Percentiles rank a stretch among this genome's conserved stretches.
These are phyloP conservation scores for Camelina hispida DNA, from an alignment of 345 rosid species.

Conservation along the genomic window DNA sequence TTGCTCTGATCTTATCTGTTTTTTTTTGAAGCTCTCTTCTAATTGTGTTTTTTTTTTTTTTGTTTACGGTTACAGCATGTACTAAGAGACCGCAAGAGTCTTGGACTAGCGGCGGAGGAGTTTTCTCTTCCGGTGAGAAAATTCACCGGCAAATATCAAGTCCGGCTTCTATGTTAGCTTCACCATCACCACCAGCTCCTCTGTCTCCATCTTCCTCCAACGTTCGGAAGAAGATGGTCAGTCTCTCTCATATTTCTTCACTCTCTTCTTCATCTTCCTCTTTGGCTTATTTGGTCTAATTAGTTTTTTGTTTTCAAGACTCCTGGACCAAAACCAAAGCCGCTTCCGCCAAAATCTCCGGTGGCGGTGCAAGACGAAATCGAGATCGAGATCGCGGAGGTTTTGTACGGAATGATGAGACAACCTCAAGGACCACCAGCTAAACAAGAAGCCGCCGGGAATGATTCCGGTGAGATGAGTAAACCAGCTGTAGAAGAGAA, in stretches of 20 bases:
- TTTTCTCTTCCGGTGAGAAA: slow-evolving; percentile 52
- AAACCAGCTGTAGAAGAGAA: slow-evolving; percentile 24
- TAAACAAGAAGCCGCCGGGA: slow-evolving; percentile 48
- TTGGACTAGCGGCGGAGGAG: slow-evolving; percentile 53
- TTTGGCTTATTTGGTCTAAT: slow-evolving; percentile 27
- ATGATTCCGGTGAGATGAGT: slow-evolving; percentile 35
- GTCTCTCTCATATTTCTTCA: slow-evolving; percentile 23
- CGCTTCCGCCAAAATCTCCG: slow-evolving; percentile 53
- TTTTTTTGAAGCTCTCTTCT: neutral
- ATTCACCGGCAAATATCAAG: slow-evolving; percentile 65
- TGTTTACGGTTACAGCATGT: slow-evolving; percentile 51
- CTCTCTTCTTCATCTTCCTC: neutral
- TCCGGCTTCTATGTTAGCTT: slow-evolving; percentile 46
- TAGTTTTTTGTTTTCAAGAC: slow-evolving; percentile 48
- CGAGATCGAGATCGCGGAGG: slow-evolving; percentile 93
- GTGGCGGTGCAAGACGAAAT: slow-evolving; percentile 70
- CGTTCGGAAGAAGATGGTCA: slow-evolving; percentile 73
- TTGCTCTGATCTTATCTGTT: no score
- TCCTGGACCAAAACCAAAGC: slow-evolving; percentile 66
- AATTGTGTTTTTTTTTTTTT: neutral
- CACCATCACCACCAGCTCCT: slow-evolving; percentile 52
- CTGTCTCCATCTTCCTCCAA: slow-evolving; percentile 66
- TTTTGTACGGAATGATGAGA: slow-evolving; percentile 76
- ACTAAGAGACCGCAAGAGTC: slow-evolving; percentile 81
- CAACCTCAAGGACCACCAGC: slow-evolving; percentile 48